Evolutionary conservation across 371 early-diverging fungal genomes (phyloP), one percentile per base, ranked within the genome.

Genomic region (Rhizopus stolonifer): DNA sequence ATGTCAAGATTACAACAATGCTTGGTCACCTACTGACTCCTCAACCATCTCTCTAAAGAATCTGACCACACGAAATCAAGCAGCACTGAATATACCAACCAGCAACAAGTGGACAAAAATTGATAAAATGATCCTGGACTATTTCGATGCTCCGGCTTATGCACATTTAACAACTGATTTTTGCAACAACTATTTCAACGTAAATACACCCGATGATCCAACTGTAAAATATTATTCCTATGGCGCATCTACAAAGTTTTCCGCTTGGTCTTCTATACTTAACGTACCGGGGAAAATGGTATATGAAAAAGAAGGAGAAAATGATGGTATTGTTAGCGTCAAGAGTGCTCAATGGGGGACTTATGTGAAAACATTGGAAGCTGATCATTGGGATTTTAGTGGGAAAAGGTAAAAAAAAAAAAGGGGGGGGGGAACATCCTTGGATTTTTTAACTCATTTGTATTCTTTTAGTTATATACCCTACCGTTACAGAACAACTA

Each of bases 291-390:
- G 83, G 56, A 79, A 80, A 24, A 54, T 58, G 31, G 52, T 63
- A 2, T 23, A 58, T 48, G 56, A 55, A 46, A 63, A 54, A 31
- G 64, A 67, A 51, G 96, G 95, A 6, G 82, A 82, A 0, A 96
- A 96, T 59, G 96, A 96, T 70, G 96, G 96, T 25, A 64, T 96
- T 44, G 96, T 96, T 1, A 84, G 86, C 29, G 54, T 92, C 11
- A 57, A 79, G 7, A 85, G 86, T 52, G 93, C 94, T 1, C 72
- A 77, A 61, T 96, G 94, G 94, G 96, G 96, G 8, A 75, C 83
- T 34, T 91, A 92, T 57, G 61, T 93, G 22, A 88, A 87, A 25
- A 88, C 90, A 8, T 80, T 93, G n/a, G 39, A 61, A 23, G 87
- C 89, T 17, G 92, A 93, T 54, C 94, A 95, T 67, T 95, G 90